A percentile compares a stretch with the other conserved stretches of the same genome.
phyloP scores from a whole-genome alignment of 1,284 basidiomycete species.

The Lignosus rhinocerotis region DNA sequence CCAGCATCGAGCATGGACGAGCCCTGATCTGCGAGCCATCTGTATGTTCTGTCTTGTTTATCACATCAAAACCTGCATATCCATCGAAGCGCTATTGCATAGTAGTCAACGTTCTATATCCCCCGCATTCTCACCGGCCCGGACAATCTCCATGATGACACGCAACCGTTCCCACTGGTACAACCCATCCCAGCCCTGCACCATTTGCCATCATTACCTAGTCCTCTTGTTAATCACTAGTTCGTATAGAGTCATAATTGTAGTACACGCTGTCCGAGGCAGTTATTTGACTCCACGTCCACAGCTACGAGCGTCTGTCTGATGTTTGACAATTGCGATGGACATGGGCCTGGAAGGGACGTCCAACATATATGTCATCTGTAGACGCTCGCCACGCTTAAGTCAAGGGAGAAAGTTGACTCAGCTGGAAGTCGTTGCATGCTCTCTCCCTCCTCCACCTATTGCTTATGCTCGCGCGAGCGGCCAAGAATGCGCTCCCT shows the following conservation, averaged over 20 bases:
- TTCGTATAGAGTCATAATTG: slow-evolving; percentile 14
- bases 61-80: slow-evolving; percentile 1
- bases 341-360: background rate
- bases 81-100: slow-evolving; percentile 1
- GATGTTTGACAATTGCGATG: slow-evolving; percentile 2
- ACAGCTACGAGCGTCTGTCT: background rate
- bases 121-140: slow-evolving; percentile 11
- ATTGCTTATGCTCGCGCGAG: slow-evolving; percentile 54
- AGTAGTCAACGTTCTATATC: slow-evolving; percentile 4
- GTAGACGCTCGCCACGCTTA: slow-evolving; percentile 15
- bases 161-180: slow-evolving; percentile 3
- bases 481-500: slow-evolving; percentile 43
- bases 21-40: slow-evolving; percentile 23
- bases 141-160: slow-evolving; percentile 7
- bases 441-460: slow-evolving; percentile 11
- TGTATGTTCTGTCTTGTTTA: slow-evolving; percentile 18
- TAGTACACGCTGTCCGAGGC: slow-evolving; percentile 9
- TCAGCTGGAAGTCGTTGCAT: slow-evolving; percentile 3
- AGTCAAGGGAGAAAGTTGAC: slow-evolving; percentile 4
- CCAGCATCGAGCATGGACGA: slow-evolving; percentile 36
- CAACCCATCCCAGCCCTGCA: slow-evolving; percentile 1
- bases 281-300: background rate
- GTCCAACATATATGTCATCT: background rate
- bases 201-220: slow-evolving; percentile 5
- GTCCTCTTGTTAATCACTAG: slow-evolving; percentile 16